These are phyloP conservation scores for Skeletonema grethae DNA, from an alignment of 108 stramenopile genomes.

Conservation along the genomic window DNA sequence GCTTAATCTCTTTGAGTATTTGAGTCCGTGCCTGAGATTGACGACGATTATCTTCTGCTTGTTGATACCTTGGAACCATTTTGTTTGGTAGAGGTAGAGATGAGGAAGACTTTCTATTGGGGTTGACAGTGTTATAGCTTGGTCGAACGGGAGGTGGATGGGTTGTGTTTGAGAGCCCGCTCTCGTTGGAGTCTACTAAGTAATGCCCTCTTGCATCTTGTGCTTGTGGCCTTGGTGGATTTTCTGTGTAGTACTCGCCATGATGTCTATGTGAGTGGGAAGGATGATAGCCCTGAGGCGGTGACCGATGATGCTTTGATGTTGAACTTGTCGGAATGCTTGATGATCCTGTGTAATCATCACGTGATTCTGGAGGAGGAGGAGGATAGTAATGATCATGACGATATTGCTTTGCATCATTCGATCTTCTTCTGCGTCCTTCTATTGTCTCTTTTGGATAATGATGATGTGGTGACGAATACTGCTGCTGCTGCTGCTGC, in stretches of 20 bases:
- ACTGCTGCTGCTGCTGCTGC: too few relatives aligned
- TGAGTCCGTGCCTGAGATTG: conserved; percentile 49
- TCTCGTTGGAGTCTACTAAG: background rate
- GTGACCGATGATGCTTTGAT: background rate
- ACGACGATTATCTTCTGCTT: conserved; percentile 30
- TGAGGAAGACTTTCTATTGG: background rate
- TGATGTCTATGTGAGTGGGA: background rate
- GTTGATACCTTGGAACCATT: background rate
- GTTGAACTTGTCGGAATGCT: conserved; percentile 18
- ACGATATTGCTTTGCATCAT: conserved; percentile 3
- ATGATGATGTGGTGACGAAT: background rate
- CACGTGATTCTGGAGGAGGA: conserved; percentile 23
- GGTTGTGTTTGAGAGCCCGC: background rate
- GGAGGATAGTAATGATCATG: background rate
- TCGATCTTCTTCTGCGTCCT: background rate
- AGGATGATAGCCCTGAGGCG: conserved; percentile 17
- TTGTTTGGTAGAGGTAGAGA: background rate
- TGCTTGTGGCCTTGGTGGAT: background rate
- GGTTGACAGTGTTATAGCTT: background rate
- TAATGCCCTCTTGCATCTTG: background rate
- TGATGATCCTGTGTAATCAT: conserved; percentile 41
- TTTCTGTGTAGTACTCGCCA: background rate
- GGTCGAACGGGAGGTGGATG: conserved; percentile 1
- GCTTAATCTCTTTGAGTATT: conserved; percentile 44
- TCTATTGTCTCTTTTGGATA: conserved; percentile 3